Base-by-base conservation (phyloP, 371 early-diverging fungal species). In the Fennellomyces sp. region DNA sequence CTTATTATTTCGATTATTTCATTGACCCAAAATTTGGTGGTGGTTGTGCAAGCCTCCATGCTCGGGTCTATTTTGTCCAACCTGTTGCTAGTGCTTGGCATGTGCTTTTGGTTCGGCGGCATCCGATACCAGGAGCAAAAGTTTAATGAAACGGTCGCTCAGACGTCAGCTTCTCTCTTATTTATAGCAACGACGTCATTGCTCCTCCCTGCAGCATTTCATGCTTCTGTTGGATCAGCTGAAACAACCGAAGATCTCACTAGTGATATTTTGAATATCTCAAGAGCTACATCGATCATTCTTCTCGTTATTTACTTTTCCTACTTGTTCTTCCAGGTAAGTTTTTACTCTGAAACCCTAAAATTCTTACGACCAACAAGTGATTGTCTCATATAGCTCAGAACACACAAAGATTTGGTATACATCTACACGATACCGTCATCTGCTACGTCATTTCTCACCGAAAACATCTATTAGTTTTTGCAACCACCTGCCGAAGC, bases 41-140 rank as follows among this genome's bases (percentile, higher is more conserved):
- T 75, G 2, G 92, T 96, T 12, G 95, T 94, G 36, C 93, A 95
- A 68, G 87, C 93, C 0, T 91, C 93, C n/a, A 80, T 94, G 64
- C 70, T 94, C 0, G 94, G 95, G 3, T 93, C 93, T 5, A 90
- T 94, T 26, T 75, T 95, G n/a, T 92, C 93, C 57, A 95, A 94
- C 73, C 64, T 95, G 29, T 76, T 94, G 12, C 72, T 94, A 31
- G 90, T 88, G 1, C 64, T 86, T 1, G 93, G 93, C 38, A 82
- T 90, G 72, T 91, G 91, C 61, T 93, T 94, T 72, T 75, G 91
- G 64, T 77, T 79, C 31, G 95, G 95, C 29, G 94, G 95, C 1
- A 23, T 81, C 54, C 80, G 84, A 45, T 78, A 80, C 72, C 75
- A 80, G 54, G 78, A 79, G 51, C 94, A 95, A 67, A 61, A 62